Evolutionary conservation across 1,284 basidiomycete genomes (phyloP), one percentile per base, ranked within the genome.

Genomic region (Coniophora puteana): DNA sequence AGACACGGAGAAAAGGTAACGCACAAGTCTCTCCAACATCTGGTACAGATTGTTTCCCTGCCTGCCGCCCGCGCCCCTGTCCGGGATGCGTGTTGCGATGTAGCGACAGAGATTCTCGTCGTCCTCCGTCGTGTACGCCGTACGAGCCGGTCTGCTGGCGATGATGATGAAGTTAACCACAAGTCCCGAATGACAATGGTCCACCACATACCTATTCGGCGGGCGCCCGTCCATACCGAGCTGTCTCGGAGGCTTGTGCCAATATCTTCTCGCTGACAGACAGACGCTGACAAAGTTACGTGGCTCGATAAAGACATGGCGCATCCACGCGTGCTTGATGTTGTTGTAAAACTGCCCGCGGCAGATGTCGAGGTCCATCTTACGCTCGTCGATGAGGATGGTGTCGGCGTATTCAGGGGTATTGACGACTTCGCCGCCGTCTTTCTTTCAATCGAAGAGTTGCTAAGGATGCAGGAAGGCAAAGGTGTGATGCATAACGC

Each of bases 1-100:
- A 23, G n/a, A 22, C 13, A 5, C 31, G 34, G 10, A 13, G 16
- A 18, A 34, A 39, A 16, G 6, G 5, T n/a, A 27, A 49, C 48
- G 29, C 48, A 47, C 53, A 74, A 76, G 40, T 60, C 55, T 17
- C 62, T 57, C 20, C n/a, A 78, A 60, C 3, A 48, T 53, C 44
- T 62, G 50, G 52, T 74, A 78, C 25, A 70, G 46, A 2, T 8
- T 51, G 31, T 67, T 70, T 1, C 76, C 76, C 33, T 55, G 50
- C 13, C 76, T 63, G 4, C 70, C 69, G 0, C 62, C 61, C 2
- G 17, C 43, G 4, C 35, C 22, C 13, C 21, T 5, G 18, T 40
- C 40, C 18, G 61, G 58, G 33, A 17, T 50, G 3, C 40, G 40
- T 22, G 52, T 61, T 33, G 61, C 55, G 32, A 59, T 11, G 32